Evolutionary conservation across 176 grass and related monocot species (phyloP).

Genomic region (Zoysia pacifica): DNA sequence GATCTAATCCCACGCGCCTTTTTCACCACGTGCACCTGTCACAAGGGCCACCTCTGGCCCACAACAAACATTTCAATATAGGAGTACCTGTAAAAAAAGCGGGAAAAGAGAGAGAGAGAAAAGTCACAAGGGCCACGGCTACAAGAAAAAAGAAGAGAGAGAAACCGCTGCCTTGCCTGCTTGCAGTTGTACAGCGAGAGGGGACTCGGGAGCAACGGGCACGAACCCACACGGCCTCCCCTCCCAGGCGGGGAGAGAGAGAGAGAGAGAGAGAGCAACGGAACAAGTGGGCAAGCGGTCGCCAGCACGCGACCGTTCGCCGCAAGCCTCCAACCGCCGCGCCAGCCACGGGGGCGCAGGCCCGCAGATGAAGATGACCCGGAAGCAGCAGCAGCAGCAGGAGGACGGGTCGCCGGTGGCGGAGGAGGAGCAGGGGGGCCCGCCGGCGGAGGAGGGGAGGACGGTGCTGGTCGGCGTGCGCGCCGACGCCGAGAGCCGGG

Average conservation of each 20-base stretch:
- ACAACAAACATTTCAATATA: no score
- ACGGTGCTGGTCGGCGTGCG: conserved; percentile 77
- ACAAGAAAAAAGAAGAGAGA: neutral
- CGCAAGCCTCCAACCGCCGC: conserved; percentile 3
- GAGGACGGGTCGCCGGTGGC: neutral
- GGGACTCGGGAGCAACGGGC: neutral
- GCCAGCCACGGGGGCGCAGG: no score
- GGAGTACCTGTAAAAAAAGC: neutral
- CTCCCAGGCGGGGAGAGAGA: neutral
- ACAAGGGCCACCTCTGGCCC: conserved; percentile 14
- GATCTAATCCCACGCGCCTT: conserved; percentile 24
- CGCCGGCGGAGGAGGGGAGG: conserved; percentile 37
- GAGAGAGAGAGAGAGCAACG: conserved; percentile 30
- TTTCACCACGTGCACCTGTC: conserved; percentile 31
- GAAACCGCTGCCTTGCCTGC: neutral
- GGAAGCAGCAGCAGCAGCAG: conserved; percentile 2
- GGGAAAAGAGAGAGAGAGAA: neutral
- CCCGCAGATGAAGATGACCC: conserved; percentile 45
- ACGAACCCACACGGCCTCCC: conserved; percentile 28
- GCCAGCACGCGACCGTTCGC: conserved; percentile 36
- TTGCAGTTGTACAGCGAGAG: neutral
- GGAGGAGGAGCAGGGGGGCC: conserved; percentile 10
- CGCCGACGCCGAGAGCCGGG: conserved; percentile 71
- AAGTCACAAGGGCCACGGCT: no score
- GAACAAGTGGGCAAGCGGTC: conserved; percentile 8